Conservation (phyloP, 1,139 yeast species). For the Nakaseomyces kungkrabaensis region DNA sequence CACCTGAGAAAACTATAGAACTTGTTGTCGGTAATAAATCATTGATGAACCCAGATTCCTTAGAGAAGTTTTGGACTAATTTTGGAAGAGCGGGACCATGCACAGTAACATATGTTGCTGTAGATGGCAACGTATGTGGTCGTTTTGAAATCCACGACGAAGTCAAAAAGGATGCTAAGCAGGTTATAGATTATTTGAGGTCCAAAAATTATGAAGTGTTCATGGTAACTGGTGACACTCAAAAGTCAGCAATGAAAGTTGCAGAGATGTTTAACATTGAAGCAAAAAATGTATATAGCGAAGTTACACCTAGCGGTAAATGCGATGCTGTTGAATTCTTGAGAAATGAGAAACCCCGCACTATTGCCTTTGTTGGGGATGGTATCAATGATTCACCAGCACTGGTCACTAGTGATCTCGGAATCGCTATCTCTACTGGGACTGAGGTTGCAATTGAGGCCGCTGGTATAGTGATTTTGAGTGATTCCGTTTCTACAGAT, state of each 20-base stretch:
- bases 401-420: slow-evolving; percentile 75
- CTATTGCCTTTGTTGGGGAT: slow-evolving; percentile 86
- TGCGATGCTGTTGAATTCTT: slow-evolving; percentile 54
- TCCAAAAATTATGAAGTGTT: slow-evolving; percentile 57
- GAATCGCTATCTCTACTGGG: slow-evolving; percentile 85
- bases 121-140: slow-evolving; percentile 55
- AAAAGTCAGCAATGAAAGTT: slow-evolving; percentile 50
- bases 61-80: slow-evolving; percentile 8
- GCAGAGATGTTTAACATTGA: slow-evolving; percentile 65
- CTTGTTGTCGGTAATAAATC: slow-evolving; percentile 52
- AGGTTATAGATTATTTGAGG: slow-evolving; percentile 48
- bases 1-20: slow-evolving; percentile 18
- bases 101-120: slow-evolving; percentile 35
- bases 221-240: slow-evolving; percentile 84
- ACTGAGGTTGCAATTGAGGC: slow-evolving; percentile 95
- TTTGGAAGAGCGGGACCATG: slow-evolving; percentile 18
- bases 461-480: slow-evolving; percentile 78
- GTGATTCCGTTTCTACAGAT: slow-evolving; percentile 19
- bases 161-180: slow-evolving; percentile 56
- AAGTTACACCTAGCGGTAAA: slow-evolving; percentile 69
- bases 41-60: slow-evolving; percentile 31
- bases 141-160: slow-evolving; percentile 57
- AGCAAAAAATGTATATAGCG: slow-evolving; percentile 56
- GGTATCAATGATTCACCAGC: slow-evolving; percentile 98
- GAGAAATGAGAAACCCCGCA: slow-evolving; percentile 32